Evolutionary conservation across 192 early-diverging fungal genomes (phyloP).

Genomic region (Podila minutissima): DNA sequence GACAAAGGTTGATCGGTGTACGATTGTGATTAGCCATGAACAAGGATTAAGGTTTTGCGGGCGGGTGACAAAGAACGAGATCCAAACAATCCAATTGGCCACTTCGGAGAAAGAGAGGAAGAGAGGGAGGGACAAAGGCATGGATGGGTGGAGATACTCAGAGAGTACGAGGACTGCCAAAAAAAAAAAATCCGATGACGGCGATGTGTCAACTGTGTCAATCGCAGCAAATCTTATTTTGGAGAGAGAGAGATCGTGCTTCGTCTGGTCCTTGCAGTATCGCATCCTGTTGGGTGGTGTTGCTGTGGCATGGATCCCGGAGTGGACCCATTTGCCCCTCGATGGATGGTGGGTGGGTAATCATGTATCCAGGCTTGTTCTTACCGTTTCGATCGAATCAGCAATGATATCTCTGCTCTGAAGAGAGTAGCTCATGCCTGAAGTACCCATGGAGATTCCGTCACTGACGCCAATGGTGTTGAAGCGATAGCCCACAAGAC

Average conservation of each 20-base stretch:
- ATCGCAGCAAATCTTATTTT: background rate
- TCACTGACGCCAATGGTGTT: constrained; percentile 99
- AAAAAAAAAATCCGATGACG: background rate
- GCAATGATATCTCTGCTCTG: constrained; percentile 98
- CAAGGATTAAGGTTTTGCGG: background rate
- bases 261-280: no score
- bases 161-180: background rate
- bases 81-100: background rate
- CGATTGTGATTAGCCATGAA: background rate
- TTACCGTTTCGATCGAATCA: constrained; percentile 97
- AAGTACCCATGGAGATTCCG: constrained; percentile 97
- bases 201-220: constrained; percentile 4
- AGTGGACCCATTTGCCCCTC: no score
- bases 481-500: constrained; percentile 95
- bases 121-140: no score
- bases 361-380: background rate
- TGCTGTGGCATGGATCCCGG: no score
- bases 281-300: no score
- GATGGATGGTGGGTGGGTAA: no score
- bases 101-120: background rate
- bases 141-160: background rate
- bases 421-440: constrained; percentile 96
- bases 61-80: background rate
- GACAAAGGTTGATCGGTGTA: background rate
- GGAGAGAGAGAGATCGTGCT: background rate